Conservation (phyloP, 139 green algal genomes). For the Ulvella scutata region DNA sequence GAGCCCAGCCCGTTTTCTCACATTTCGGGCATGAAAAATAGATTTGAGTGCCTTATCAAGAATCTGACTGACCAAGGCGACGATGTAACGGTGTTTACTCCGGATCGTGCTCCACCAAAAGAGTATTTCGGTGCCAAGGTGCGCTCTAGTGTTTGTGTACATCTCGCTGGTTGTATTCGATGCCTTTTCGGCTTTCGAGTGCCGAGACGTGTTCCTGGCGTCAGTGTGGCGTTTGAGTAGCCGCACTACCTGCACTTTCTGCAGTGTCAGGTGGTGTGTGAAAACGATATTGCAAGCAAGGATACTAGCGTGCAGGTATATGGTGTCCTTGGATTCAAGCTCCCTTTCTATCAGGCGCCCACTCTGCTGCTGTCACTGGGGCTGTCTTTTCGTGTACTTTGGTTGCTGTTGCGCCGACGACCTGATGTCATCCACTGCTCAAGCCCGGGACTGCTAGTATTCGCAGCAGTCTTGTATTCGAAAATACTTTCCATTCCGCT, state of each 20-base stretch:
- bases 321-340: constrained; percentile 40
- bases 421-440: constrained; percentile 72
- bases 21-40: constrained; percentile 78
- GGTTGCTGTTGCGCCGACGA: constrained; percentile 20
- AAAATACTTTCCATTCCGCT: constrained; percentile 74
- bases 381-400: constrained; percentile 36
- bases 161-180: not conserved
- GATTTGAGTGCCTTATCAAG: constrained; percentile 76
- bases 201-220: no score
- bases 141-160: not conserved
- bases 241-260: no score
- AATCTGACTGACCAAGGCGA: constrained; percentile 57
- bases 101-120: constrained; percentile 33
- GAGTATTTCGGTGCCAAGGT: constrained; percentile 72
- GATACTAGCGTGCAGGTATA: constrained; percentile 23
- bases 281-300: no score
- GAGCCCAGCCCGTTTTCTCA: constrained; percentile 64
- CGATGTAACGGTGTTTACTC: constrained; percentile 74
- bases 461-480: constrained; percentile 77
- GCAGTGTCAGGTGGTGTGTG: no score
- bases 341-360: constrained; percentile 53
- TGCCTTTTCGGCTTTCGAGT: not conserved
- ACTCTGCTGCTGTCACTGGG: constrained; percentile 62
- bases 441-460: constrained; percentile 66
- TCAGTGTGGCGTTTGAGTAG: no score